Evolutionary conservation across 2,329 filamentous ascomycete genomes (phyloP), one percentile per base, ranked within the genome.

Genomic region (Periglandula ipomoeae): DNA sequence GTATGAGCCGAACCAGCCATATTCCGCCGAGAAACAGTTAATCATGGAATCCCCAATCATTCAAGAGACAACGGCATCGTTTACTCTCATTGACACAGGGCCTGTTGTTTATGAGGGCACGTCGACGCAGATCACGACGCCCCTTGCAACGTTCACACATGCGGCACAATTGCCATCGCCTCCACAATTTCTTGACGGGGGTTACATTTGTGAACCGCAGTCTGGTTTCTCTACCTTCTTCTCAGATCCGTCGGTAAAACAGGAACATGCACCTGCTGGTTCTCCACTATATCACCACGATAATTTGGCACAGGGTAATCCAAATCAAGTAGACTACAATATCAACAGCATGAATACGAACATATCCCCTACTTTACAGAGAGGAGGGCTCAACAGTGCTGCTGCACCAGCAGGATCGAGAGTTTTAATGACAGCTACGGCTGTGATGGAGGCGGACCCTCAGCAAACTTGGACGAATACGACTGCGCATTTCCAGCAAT

Each of bases 1-100:
- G 26, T 62, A 65, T 51, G 62, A 57, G 7, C 50, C 60, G 10
- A 61, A 57, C 30, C 56, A 58, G 20, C 60, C 66, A 8, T 70
- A 69, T 42, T 49, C 32, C 26, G 27, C 47, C 8, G 46, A 51
- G 34, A 48, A 44, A 23, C 30, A 46, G n/a, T 22, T 44, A 20
- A 11, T 48, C 27, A 23, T 48, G 30, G 42, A 34, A 22, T 2
- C 27, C 17, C 38, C 32, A 8, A 37, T 30, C n/a, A 20, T 46
- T 23, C 37, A 38, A 23, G 26, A 39, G 17, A 39, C 46, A 19
- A 19, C 35, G n/a, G n/a, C 22, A 34, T 11, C 22, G 26, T 48
- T 46, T 7, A 35, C 17, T 15, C 10, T 48, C 5, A 15, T 39
- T 9, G 42, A 46, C 10, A 37, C 42, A 5, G 46, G 38, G 11